Evolutionary conservation across 2,329 filamentous ascomycete genomes (phyloP), one percentile per base, ranked within the genome.

Genomic region (Sclerotiophoma versabilis): DNA sequence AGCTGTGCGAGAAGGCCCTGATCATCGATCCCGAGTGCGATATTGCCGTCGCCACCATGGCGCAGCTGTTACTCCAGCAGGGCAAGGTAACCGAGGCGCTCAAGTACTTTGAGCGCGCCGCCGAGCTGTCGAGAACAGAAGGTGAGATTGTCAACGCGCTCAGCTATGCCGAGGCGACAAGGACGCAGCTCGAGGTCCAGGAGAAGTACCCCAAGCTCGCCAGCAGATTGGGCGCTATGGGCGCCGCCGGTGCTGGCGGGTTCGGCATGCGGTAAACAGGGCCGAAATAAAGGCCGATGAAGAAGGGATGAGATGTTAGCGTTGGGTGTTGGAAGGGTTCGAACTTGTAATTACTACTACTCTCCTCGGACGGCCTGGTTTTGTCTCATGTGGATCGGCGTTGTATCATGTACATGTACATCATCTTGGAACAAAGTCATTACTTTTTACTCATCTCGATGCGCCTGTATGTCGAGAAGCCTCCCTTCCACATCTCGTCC

Each of bases 11-110:
- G 78, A 97, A 96, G 83, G 95, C 95, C 25, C 83, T 99, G 44
- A 96, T 97, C 71, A 96, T 99, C 75, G 95, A 99, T 71, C 95
- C 95, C 22, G 95, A 99, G 76, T 99, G 95, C 74, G 95, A 99
- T 71, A 99, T 99, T 71, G 95, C 95, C 34, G 95, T 99, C 34
- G 95, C 95, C 47, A 99, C 95, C 49, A 97, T 99, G 92, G 95
- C 95, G 10, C 95, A 99, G 78, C 86, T 99, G 34, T 87, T 99
- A 46, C 85, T 99, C 29, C 95, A 99, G 77, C 95, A 98, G 81
- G 95, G 95, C 76, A 97, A 97, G 81, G 93, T 99, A 54, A 90
- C 89, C 29, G 91, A 97, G 60, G 95, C 95, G 0, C 87, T 99
- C 63, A 92, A 90, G 77, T 98, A 98, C 82, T 99, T 99, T 74